Percentiles rank a stretch among this genome's conserved stretches.
Evolutionary conservation across 331 rosid species (phyloP).

Genomic region (Quercus tomentella): DNA sequence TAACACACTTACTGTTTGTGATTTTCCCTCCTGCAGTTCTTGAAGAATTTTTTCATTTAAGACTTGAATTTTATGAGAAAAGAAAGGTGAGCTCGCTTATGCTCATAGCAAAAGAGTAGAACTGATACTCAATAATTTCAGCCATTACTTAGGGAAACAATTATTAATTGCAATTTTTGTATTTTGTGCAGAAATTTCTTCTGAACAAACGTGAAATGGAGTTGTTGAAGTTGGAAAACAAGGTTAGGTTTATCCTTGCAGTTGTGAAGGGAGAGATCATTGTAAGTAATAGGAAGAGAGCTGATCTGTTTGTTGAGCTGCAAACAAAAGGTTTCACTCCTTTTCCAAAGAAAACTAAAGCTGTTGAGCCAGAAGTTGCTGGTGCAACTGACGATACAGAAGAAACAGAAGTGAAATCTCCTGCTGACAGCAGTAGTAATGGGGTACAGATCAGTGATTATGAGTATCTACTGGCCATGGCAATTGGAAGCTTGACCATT

Average conservation of each 20-base stretch:
- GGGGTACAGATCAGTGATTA: conserved; percentile 58
- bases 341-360: conserved; percentile 69
- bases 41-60: conserved; percentile 70
- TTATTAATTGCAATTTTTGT: neutral
- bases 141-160: neutral
- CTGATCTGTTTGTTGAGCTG: conserved; percentile 73
- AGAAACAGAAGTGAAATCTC: conserved; percentile 49
- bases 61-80: conserved; percentile 71
- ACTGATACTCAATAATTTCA: neutral
- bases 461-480: conserved; percentile 67
- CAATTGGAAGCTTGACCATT: conserved; percentile 75
- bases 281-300: conserved; percentile 74
- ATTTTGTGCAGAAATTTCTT: conserved; percentile 51
- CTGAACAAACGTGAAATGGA: conserved; percentile 62
- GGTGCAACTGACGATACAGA: conserved; percentile 73
- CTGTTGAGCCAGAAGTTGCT: conserved; percentile 82
- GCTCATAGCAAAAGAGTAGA: neutral
- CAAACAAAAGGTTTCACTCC: conserved; percentile 91
- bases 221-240: conserved; percentile 66
- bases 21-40: conserved; percentile 56
- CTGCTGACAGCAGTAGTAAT: conserved; percentile 16
- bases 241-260: conserved; percentile 83
- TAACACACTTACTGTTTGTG: neutral
- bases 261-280: conserved; percentile 81
- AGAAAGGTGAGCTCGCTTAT: conserved; percentile 58